Percentiles rank a stretch among this genome's conserved stretches.
Evolutionary conservation across 2,329 filamentous ascomycete species (phyloP).

Genomic region (Fusarium redolens): DNA sequence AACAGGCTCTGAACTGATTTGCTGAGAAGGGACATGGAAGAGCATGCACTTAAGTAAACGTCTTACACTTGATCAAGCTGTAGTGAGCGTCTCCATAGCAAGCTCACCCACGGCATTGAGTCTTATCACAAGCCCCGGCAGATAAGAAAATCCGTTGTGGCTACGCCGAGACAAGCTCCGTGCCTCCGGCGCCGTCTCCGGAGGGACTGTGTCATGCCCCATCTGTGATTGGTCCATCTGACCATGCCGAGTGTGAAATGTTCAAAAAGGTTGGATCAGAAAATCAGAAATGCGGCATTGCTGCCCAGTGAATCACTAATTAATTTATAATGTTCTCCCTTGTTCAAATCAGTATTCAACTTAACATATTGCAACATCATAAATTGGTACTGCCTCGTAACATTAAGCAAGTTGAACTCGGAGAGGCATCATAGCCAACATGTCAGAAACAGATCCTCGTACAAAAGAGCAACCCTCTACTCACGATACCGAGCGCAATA

Average conservation of each 20-base stretch:
- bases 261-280: not conserved
- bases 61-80: not conserved
- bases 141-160: not conserved
- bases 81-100: not conserved
- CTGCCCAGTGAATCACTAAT: not conserved
- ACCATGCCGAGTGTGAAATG: not conserved
- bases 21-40: not conserved
- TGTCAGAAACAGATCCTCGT: not conserved
- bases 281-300: not conserved
- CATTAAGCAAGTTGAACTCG: too few relatives aligned
- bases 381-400: not conserved
- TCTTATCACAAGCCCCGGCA: not conserved
- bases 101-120: not conserved
- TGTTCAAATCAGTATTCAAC: rapidly evolving
- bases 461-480: constrained; percentile 3
- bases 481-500: constrained; percentile 21
- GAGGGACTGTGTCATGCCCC: constrained; percentile 40
- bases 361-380: not conserved
- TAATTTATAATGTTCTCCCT: not conserved
- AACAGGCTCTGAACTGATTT: too few relatives aligned
- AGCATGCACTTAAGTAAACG: rapidly evolving
- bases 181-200: not conserved
- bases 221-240: constrained; percentile 28
- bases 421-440: not conserved
- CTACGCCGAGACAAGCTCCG: not conserved